Percentiles rank a stretch among this genome's conserved stretches.
Evolutionary conservation across 106 monocot species (phyloP).

Genomic region (Dendrobium nobile): DNA sequence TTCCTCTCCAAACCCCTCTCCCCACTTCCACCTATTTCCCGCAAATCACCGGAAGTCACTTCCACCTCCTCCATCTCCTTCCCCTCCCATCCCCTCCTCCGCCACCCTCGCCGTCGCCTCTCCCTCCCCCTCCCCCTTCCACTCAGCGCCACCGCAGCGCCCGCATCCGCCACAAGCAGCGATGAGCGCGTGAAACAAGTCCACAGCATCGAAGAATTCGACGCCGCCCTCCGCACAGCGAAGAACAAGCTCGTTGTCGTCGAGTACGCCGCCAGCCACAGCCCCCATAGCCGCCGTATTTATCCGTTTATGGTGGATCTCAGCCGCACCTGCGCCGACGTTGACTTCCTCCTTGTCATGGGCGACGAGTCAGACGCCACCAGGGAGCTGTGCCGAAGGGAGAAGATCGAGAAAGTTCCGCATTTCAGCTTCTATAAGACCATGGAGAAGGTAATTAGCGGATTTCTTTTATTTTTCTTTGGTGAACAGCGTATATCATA

Average conservation of each 20-base stretch:
- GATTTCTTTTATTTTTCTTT: not conserved
- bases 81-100: not conserved
- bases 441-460: conserved; percentile 59
- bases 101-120: not conserved
- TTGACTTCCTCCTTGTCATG: conserved; percentile 85
- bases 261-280: conserved; percentile 64
- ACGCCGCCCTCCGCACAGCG: conserved; percentile 49
- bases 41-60: not conserved
- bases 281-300: conserved; percentile 41
- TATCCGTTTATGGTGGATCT: conserved; percentile 80
- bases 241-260: conserved; percentile 85
- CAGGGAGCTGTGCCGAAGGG: conserved; percentile 53
- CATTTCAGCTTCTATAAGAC: conserved; percentile 92
- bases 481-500: no score
- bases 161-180: conserved; percentile 3
- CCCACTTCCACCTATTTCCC: not conserved
- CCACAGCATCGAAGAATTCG: conserved; percentile 70
- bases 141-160: not conserved
- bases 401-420: conserved; percentile 56
- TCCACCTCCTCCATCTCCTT: not conserved
- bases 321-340: conserved; percentile 80
- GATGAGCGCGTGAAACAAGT: conserved; percentile 57
- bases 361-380: conserved; percentile 84
- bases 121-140: not conserved
- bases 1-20: conserved; percentile 15